Evolutionary conservation across 106 monocot species (phyloP).

Genomic region (Triglochin maritima): DNA sequence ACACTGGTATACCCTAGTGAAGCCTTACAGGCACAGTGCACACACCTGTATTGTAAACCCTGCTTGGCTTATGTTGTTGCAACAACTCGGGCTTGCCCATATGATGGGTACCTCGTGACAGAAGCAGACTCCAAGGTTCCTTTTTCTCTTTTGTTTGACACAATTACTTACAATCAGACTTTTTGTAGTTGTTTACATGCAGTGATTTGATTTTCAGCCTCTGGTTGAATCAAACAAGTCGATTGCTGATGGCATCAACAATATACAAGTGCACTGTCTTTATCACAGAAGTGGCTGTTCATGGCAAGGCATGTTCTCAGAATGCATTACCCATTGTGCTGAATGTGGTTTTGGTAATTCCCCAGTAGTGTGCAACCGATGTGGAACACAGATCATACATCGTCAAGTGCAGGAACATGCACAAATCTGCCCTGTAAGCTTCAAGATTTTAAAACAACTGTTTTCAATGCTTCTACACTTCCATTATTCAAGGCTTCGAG

Average conservation of each 20-base stretch:
- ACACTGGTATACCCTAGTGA: constrained; percentile 79
- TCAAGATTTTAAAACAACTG: background rate
- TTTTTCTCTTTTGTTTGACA: background rate
- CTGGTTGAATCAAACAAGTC: constrained; percentile 60
- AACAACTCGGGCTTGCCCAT: constrained; percentile 84
- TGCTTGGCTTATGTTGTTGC: constrained; percentile 84
- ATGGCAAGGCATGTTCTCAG: constrained; percentile 82
- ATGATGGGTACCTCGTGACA: constrained; percentile 93
- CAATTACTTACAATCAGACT: background rate
- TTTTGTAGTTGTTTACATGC: background rate
- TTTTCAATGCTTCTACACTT: background rate
- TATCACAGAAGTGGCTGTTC: constrained; percentile 82
- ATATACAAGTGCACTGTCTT: constrained; percentile 76
- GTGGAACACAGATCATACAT: constrained; percentile 84
- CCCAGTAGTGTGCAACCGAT: constrained; percentile 91
- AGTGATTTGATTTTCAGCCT: constrained; percentile 36
- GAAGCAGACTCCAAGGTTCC: constrained; percentile 85
- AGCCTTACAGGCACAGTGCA: constrained; percentile 84
- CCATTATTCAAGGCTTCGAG: background rate
- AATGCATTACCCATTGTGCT: constrained; percentile 60
- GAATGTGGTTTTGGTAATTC: constrained; percentile 86
- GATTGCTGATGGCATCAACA: constrained; percentile 67
- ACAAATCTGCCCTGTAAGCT: constrained; percentile 79
- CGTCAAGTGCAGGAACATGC: constrained; percentile 98
- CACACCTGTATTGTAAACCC: constrained; percentile 91